Evolutionary conservation across 2,329 filamentous ascomycete species (phyloP), one percentile per base, ranked within the genome.

Genomic region (Alternaria brassicicola): DNA sequence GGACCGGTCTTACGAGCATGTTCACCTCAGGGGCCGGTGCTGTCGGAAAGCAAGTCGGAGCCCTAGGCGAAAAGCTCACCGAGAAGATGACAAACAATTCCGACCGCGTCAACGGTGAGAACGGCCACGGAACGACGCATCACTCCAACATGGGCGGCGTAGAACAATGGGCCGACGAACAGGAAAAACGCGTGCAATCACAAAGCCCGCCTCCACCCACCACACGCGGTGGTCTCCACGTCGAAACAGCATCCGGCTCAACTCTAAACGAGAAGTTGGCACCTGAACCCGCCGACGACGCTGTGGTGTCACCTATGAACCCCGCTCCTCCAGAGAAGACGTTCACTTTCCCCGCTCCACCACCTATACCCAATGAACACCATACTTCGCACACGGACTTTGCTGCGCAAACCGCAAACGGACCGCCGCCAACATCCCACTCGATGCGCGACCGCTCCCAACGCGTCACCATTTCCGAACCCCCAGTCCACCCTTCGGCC

Each of bases 131-230:
- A 19, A 49, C 25, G n/a, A 42, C 51, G 6, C 58, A 62, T 13
- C 62, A 66, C 28, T 59, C 60, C n/a, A 53, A 53, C 25, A 64
- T 70, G 36, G 76, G 74, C 23, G 72, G 68, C 6, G 73, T 78
- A 8, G 75, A 76, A 53, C 70, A 78, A 43, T 78, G 76, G 76
- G 75, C 76, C 2, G 58, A 74, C 43, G 76, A 77, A n/a, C 76
- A 78, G 45, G 76, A 78, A 49, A 72, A 73, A 51, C 59, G 63
- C 30, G 57, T 67, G 10, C 59, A 67, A 19, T 35, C 54, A 8
- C 63, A 61, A 52, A 60, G 36, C 28, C 58, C 42, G 15, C 60
- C 54, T 23, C 46, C 53, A 13, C 41, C 41, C 21, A 19, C 43
- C 3, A 51, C 42, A n/a, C 50, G 57, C 10, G 55, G 54, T 13